A percentile compares a stretch with the other conserved stretches of the same genome.
Evolutionary conservation across 805 yeast genomes (phyloP).

Genomic region (Zygotorulaspora danielsina): DNA sequence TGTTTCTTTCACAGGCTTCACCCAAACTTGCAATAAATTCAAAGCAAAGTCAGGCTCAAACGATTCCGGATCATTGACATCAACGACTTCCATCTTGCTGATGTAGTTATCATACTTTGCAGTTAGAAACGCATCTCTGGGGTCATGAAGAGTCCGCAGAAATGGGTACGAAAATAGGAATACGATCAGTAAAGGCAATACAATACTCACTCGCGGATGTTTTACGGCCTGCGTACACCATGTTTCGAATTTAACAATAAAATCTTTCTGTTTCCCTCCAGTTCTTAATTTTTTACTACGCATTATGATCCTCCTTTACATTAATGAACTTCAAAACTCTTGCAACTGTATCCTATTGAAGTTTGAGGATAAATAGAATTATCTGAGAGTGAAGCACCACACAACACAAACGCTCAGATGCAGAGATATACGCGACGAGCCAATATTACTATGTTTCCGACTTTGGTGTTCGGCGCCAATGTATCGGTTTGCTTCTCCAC

Average conservation of each 20-base stretch:
- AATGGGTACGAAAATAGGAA: conserved; percentile 50
- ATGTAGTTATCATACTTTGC: conserved; percentile 27
- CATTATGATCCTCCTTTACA: neutral
- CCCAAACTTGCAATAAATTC: conserved; percentile 25
- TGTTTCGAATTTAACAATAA: conserved; percentile 1
- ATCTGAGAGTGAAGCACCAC: no score
- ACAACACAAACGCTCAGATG: no score
- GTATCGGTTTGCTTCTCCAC: no score
- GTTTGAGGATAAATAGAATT: no score
- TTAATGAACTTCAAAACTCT: no score
- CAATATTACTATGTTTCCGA: no score
- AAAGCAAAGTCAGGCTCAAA: conserved; percentile 28
- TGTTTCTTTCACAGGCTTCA: conserved; percentile 15
- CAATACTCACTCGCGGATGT: conserved; percentile 31
- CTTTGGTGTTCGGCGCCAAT: no score
- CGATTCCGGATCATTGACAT: neutral
- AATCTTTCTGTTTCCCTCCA: neutral
- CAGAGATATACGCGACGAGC: no score
- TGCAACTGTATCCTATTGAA: no score
- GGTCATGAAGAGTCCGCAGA: conserved; percentile 17
- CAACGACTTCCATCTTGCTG: conserved; percentile 13
- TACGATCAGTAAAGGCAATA: conserved; percentile 46
- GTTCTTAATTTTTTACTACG: neutral
- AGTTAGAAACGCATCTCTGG: conserved; percentile 28
- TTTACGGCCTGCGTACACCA: conserved; percentile 8